phyloP scores from a whole-genome alignment of 371 early-diverging fungal species.

The Mucor plumbeus region DNA sequence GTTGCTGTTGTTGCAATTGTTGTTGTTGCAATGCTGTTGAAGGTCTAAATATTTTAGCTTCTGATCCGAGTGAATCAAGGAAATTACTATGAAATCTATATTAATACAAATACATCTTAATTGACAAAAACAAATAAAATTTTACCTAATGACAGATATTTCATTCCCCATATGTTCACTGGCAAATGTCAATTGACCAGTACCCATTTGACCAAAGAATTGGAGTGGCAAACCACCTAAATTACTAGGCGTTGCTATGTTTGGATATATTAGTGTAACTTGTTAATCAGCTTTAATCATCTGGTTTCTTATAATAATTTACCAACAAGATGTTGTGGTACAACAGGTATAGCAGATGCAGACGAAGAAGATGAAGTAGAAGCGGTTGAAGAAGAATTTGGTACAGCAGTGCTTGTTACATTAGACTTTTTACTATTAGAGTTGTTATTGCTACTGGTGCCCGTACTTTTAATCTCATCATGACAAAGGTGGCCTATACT shows the following conservation, averaged over 20 bases:
- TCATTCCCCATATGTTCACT: constrained; percentile 77
- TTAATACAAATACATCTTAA: background rate
- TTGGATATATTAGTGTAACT: constrained; percentile 1
- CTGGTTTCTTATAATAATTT: constrained; percentile 9
- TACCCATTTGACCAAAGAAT: constrained; percentile 36
- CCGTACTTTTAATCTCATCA: constrained; percentile 71
- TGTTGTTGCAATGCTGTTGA: constrained; percentile 26
- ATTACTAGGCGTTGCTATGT: constrained; percentile 28
- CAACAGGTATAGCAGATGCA: background rate
- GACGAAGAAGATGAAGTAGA: background rate
- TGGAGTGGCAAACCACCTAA: constrained; percentile 30
- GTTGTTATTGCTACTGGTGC: background rate
- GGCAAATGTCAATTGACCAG: constrained; percentile 64
- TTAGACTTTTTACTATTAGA: constrained; percentile 11
- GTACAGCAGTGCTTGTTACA: background rate
- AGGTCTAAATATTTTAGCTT: constrained; percentile 27
- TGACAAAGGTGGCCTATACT: constrained; percentile 92
- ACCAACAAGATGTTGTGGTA: constrained; percentile 20
- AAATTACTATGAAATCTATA: constrained; percentile 48
- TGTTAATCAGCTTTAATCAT: constrained; percentile 14
- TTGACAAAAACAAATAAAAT: background rate
- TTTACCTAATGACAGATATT: constrained; percentile 60
- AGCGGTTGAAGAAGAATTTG: background rate
- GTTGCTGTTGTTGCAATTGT: constrained; percentile 26
- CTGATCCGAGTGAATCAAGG: constrained; percentile 59